Base-by-base conservation (phyloP, 495 filamentous ascomycete genomes). In the Aspergillus sclerotiicarbonarius region DNA sequence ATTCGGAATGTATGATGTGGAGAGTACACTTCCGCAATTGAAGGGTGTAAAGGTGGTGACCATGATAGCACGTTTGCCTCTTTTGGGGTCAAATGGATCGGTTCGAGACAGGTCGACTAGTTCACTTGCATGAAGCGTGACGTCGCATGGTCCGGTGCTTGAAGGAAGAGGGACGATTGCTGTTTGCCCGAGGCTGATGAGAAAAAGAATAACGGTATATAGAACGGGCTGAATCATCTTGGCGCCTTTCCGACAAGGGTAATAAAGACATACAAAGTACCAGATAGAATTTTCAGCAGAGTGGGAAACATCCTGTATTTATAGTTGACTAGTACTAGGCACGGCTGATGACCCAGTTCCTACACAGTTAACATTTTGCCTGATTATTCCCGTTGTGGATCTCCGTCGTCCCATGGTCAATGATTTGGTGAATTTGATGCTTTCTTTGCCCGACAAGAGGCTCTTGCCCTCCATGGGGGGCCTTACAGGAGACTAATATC, bases 111-210 rank as follows among this genome's bases (percentile, higher is more conserved):
- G 41, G 41, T 45, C 41, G 41, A 45, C 15, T 13, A 45, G 41
- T 45, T 45, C 41, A 45, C 41, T 45, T 13, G 41, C 41, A 0
- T 45, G 41, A 45, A 45, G 41, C 41, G 41, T 45, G 41, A 45
- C 41, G 41, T 45, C 41, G 41, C 41, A 45, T 13, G 41, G 41
- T n/a, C 41, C 41, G 41, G 41, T 45, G 41, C 41, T 16, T 2
- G 41, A 16, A 45, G 41, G 41, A 45, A 45, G 41, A 45, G 41
- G 8, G 2, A 45, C 41, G 6, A 45, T 2, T 45, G 41, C 41
- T 16, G 41, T 45, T 16, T 45, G 41, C n/a, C 41, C 41, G 6
- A 45, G 41, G 8, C 41, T 45, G 12, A 16, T 16, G 41, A 45
- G n/a, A 6, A 16, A n/a, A n/a, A 16, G 15, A n/a, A 13, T 8